Evolutionary conservation across 164 flowering plant species (phyloP), one percentile per base, ranked within the genome.

Genomic region (Cinnamomum chago): DNA sequence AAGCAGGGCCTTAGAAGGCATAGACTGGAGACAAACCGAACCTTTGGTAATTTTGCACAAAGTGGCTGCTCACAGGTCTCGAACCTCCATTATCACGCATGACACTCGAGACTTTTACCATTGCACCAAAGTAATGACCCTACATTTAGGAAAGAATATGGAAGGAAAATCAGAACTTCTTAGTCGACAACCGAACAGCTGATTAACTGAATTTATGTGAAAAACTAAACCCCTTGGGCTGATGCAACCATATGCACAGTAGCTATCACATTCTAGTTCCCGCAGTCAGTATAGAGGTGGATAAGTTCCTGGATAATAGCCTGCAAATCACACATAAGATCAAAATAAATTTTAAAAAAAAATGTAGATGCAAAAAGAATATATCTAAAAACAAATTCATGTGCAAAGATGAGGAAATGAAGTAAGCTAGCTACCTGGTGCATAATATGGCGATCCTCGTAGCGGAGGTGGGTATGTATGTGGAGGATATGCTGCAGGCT

Each of bases 401-500:
- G 33, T 30, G 5, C 33, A 30, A 30, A 30, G 33, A 30, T 30
- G 33, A 6, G 6, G 17, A 70, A 47, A 55, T 55, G 58, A 70
- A 73, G 58, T 28, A 50, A 72, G 40, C 62, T 79, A 89, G 40
- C 55, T 79, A 89, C 90, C 87, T 75, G 88, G 86, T 52, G 87
- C 83, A 77, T 81, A 80, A 71, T 78, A 74, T 2, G 86, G 77
- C 17, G 85, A 24, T 55, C 78, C 71, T 27, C 82, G 85, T 58
- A 82, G 84, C 3, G 84, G 85, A n/a, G 88, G 90, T 23, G 86
- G 88, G 58, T 83, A 83, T 2, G 85, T 76, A 67, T 85, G 82
- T n/a, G 89, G 88, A 58, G 90, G 87, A 68, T 86, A 86, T 11
- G 86, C 51, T 58, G 82, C 70, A 62, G 88, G 83, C 27, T 88